Evolutionary conservation across 2,329 filamentous ascomycete genomes (phyloP), one percentile per base, ranked within the genome.

Genomic region (Aspergillus oerlinghausenensis): DNA sequence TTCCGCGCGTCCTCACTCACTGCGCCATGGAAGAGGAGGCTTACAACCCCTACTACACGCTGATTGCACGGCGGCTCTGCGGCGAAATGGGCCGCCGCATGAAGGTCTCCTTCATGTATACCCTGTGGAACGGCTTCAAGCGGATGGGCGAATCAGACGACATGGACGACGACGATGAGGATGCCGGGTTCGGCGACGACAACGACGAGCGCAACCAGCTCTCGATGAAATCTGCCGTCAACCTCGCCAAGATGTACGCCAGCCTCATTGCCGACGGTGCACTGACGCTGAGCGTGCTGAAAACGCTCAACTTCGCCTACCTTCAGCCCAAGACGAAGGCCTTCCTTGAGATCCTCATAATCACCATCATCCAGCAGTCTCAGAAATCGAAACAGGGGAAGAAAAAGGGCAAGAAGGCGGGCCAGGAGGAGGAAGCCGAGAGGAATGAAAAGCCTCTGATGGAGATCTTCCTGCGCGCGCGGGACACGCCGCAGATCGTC

Each of bases 21-120:
- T 97, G 92, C 69, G 87, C 88, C 1, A 90, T 90, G 47, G 88
- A 88, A 3, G 94, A 97, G 75, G 80, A 87, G 55, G 80, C 81
- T 0, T 96, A 97, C 74, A 99, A 99, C 67, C 90, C 89, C 0
- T 99, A 96, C 76, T 99, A 99, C 70, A 89, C 90, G 0, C 79
- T 96, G 1, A 87, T 99, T 40, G 92, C 91, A 9, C 84, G 84
- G 50, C 87, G 87, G 61, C 81, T 97, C 8, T 95, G 92, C 67
- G 79, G 72, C 19, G 75, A 76, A 35, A 61, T 80, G 3, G 89
- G 92, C 58, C 85, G 85, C 63, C 85, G 86, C 65, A 82, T 95
- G 63, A 85, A 86, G 59, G 93, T 93, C 76, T 87, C 90, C 1
- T 95, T 97, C 69, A 90, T 94, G 69, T 92, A 93, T 66, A 85